Percentiles rank a stretch among this genome's conserved stretches.
These are phyloP conservation scores for Wallacemonas rigidus DNA, from an alignment of 208 protist genomes.

Conservation along the genomic window DNA sequence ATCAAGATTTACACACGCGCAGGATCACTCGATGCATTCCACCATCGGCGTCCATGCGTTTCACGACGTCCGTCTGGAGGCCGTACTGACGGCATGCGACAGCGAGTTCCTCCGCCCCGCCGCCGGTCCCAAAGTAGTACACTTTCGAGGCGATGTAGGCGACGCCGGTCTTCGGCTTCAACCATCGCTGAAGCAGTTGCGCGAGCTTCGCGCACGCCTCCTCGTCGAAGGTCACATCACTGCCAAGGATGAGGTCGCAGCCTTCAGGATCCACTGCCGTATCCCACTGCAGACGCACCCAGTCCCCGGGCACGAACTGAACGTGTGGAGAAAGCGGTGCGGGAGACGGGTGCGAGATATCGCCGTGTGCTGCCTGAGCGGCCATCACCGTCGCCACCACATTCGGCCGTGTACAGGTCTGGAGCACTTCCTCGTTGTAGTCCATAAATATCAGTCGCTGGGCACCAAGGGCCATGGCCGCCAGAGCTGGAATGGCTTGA, in stretches of 20 bases:
- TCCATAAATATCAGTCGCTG: constrained; percentile 71
- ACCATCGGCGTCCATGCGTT: constrained; percentile 42
- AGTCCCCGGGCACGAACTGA: constrained; percentile 81
- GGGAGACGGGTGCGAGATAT: background rate
- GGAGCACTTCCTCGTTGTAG: constrained; percentile 87
- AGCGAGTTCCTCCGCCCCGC: constrained; percentile 66
- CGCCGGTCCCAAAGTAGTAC: constrained; percentile 91
- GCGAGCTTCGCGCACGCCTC: constrained; percentile 77
- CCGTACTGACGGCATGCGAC: constrained; percentile 29
- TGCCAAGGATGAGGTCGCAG: constrained; percentile 71
- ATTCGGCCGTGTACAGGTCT: constrained; percentile 77
- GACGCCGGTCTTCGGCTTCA: constrained; percentile 41
- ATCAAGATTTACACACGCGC: constrained; percentile 28
- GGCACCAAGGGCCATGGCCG: constrained; percentile 65
- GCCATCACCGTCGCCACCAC: constrained; percentile 49
- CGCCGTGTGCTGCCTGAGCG: constrained; percentile 10
- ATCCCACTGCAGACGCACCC: constrained; percentile 54
- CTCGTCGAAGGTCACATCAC: constrained; percentile 88
- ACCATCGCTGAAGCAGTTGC: constrained; percentile 57
- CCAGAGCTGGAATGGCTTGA: constrained; percentile 70
- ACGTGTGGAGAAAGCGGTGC: constrained; percentile 21
- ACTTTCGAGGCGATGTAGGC: constrained; percentile 85
- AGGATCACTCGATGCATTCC: constrained; percentile 75
- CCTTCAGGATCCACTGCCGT: background rate
- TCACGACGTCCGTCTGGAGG: constrained; percentile 41